phyloP scores from a whole-genome alignment of 352 stramenopile species.

The Phytophthora uliginosa region DNA sequence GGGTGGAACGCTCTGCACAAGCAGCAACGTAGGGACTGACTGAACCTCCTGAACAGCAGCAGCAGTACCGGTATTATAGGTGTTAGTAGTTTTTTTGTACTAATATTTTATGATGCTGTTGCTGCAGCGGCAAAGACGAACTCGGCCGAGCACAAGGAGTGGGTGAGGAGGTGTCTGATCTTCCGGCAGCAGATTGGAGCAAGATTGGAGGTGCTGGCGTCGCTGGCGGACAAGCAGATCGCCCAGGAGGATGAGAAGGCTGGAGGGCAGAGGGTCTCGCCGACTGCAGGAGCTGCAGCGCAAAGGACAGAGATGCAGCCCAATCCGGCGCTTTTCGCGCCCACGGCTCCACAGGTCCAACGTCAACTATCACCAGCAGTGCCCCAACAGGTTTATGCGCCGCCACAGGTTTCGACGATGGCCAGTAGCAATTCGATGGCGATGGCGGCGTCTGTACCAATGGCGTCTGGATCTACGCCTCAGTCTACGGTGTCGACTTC shows the following conservation, averaged over 20 bases:
- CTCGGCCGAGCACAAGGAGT: constrained; percentile 76
- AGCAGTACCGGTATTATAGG: background rate
- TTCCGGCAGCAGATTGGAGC: constrained; percentile 80
- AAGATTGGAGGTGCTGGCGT: constrained; percentile 79
- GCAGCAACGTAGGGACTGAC: constrained; percentile 68
- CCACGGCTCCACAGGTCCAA: constrained; percentile 10
- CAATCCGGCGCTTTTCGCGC: constrained; percentile 7
- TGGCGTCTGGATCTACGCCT: constrained; percentile 4
- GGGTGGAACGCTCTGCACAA: constrained; percentile 80
- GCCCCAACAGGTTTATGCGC: constrained; percentile 19
- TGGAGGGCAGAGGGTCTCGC: constrained; percentile 13
- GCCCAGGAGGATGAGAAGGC: constrained; percentile 64
- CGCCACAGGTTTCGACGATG: constrained; percentile 25
- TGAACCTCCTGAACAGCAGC: constrained; percentile 8
- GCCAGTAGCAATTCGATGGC: constrained; percentile 16
- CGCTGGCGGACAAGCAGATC: constrained; percentile 85
- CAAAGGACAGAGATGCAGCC: constrained; percentile 18
- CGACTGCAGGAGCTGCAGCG: constrained; percentile 4
- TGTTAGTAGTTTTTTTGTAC: background rate
- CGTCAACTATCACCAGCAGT: constrained; percentile 1
- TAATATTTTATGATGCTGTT: constrained; percentile 6
- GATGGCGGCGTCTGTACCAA: constrained; percentile 16
- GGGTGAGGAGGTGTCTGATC: constrained; percentile 68
- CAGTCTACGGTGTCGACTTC: constrained; percentile 16
- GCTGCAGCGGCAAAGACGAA: constrained; percentile 58